Evolutionary conservation across 371 early-diverging fungal genomes (phyloP), one percentile per base, ranked within the genome.

Genomic region (Mucor racemosus): DNA sequence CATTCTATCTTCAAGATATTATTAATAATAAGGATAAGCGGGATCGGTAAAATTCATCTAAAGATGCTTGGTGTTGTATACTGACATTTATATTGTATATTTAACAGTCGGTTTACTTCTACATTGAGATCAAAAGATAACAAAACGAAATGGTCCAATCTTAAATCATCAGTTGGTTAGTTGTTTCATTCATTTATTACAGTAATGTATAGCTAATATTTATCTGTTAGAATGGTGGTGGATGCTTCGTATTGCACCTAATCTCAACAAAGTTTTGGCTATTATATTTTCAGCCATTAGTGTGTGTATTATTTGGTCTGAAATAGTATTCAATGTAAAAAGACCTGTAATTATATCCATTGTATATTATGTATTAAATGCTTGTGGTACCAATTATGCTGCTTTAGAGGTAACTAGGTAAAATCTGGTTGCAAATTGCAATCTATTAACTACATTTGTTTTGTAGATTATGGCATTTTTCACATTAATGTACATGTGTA

Each of bases 271-370:
- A 19, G 62, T 73, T 1, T 55, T 91, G 15, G 81, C 93, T 0
- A 70, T 91, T 6, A 26, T 90, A 0, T 91, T 85, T 59, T 86
- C 86, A 0, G 9, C 85, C 9, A 65, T 92, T 33, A 92, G 95
- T 33, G 65, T 88, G 0, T 81, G 88, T 44, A 84, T 97, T 15
- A 80, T 97, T 17, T 97, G 97, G 96, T 95, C 95, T 7, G 98
- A 97, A 73, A 78, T 94, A 48, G 95, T 95, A 0, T 95, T 96
- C 71, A 89, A 89, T 58, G 73, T 90, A 19, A 54, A 75, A 62
- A 72, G 73, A 21, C 88, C 90, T 15, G 62, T 38, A 0, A 77
- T 84, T 7, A 58, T 89, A n/a, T 86, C 88, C 9, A 82, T 90
- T 57, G 82, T 88, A 48, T 85, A 79, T 7, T 68, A 86, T 14